Percentiles rank a stretch among this genome's conserved stretches.
These are phyloP conservation scores for Solanum piurae DNA, from an alignment of 257 asterid genomes.

Conservation along the genomic window DNA sequence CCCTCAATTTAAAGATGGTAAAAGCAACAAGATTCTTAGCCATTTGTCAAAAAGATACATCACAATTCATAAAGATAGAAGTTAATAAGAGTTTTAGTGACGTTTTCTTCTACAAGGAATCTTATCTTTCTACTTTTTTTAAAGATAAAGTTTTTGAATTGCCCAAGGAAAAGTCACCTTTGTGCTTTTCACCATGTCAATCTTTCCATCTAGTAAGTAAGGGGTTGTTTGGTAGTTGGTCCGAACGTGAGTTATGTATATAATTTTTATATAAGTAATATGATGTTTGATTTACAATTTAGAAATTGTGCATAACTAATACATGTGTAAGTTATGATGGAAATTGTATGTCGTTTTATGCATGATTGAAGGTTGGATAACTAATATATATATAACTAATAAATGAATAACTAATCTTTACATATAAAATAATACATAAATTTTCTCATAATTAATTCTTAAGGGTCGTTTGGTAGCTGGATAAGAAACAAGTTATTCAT, in stretches of 20 bases:
- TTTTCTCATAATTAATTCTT: not conserved
- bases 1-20: not conserved
- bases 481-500: too few species aligned
- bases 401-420: too few species aligned
- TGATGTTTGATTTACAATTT: too few species aligned
- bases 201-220: not conserved
- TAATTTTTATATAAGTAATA: too few species aligned
- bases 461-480: not conserved
- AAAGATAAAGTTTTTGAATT: not conserved
- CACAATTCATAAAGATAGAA: not conserved
- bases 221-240: not conserved
- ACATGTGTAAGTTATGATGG: not conserved
- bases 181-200: not conserved
- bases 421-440: too few species aligned
- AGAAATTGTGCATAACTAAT: too few species aligned
- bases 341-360: not conserved
- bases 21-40: not conserved
- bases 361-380: too few species aligned
- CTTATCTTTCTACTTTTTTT: not conserved
- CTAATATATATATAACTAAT: too few species aligned
- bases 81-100: not conserved
- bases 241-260: too few species aligned
- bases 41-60: not conserved
- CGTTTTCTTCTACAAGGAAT: not conserved
- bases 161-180: not conserved